Conservation (phyloP, 2,329 filamentous ascomycete genomes). For the Colletotrichum sp. region DNA sequence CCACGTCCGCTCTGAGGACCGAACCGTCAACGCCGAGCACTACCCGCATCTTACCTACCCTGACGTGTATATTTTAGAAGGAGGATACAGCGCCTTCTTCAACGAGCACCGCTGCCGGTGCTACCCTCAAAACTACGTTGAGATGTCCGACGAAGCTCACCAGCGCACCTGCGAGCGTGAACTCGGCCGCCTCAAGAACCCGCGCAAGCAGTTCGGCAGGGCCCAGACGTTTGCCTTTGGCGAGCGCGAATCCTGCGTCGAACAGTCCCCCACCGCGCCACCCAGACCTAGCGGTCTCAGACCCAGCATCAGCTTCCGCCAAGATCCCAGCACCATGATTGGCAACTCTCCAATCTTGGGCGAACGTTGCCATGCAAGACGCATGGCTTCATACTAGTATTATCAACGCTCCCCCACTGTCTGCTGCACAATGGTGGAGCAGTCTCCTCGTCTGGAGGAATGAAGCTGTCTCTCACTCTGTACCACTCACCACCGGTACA, state of each 20-base stretch:
- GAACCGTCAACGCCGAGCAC: slow-evolving; percentile 80
- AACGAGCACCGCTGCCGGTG: slow-evolving; percentile 78
- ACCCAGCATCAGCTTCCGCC: slow-evolving; percentile 33
- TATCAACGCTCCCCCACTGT: slow-evolving; percentile 21
- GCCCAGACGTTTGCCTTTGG: slow-evolving; percentile 97
- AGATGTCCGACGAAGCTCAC: slow-evolving; percentile 94
- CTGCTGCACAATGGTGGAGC: slow-evolving; percentile 30
- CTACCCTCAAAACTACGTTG: slow-evolving; percentile 93
- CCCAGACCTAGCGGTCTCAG: slow-evolving; percentile 38
- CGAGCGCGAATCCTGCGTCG: slow-evolving; percentile 62
- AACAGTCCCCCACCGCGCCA: slow-evolving; percentile 65
- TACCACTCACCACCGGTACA: background rate
- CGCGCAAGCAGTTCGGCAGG: slow-evolving; percentile 80
- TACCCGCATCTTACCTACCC: slow-evolving; percentile 94
- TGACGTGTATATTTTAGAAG: slow-evolving; percentile 95
- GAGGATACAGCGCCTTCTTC: slow-evolving; percentile 95
- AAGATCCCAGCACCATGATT: slow-evolving; percentile 48
- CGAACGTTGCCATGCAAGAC: slow-evolving; percentile 60
- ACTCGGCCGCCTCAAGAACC: slow-evolving; percentile 89
- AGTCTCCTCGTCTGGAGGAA: slow-evolving; percentile 5
- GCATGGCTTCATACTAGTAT: slow-evolving; percentile 68
- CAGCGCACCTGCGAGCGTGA: slow-evolving; percentile 93
- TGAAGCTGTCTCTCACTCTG: background rate
- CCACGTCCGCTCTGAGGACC: slow-evolving; percentile 88
- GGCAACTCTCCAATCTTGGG: slow-evolving; percentile 49